phyloP scores from a whole-genome alignment of 1,284 basidiomycete species.

The Pseudozyma flocculosa region DNA sequence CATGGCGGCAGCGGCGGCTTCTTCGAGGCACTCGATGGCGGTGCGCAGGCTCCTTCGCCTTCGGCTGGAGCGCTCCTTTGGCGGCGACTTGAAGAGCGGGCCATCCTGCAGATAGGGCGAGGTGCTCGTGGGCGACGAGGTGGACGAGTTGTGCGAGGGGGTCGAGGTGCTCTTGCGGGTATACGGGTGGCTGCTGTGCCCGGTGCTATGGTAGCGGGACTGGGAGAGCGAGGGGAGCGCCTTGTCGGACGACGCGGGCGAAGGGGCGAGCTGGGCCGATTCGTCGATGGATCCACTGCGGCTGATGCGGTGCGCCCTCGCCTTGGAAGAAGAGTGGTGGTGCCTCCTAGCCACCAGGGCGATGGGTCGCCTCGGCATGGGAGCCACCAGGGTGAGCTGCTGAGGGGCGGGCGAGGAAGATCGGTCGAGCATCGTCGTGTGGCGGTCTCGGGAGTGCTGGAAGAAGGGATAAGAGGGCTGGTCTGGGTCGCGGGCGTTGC shows the following conservation, averaged over 20 bases:
- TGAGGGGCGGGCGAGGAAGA: constrained; percentile 1
- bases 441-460: neutral
- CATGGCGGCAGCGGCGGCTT: neutral
- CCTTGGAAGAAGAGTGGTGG: constrained; percentile 9
- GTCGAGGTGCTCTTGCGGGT: constrained; percentile 19
- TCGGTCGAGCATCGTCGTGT: neutral
- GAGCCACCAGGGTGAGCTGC: constrained; percentile 20
- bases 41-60: too few species aligned
- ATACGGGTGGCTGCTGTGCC: constrained; percentile 17
- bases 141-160: constrained; percentile 3
- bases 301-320: constrained; percentile 13
- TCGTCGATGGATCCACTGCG: constrained; percentile 2
- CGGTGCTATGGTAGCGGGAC: neutral
- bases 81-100: constrained; percentile 3
- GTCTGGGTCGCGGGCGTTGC: too few species aligned
- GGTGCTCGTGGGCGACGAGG: constrained; percentile 8
- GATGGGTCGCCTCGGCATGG: constrained; percentile 31
- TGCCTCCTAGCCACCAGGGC: constrained; percentile 27
- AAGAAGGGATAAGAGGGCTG: too few species aligned
- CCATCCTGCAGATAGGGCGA: constrained; percentile 3
- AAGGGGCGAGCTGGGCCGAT: constrained; percentile 1
- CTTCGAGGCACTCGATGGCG: too few species aligned
- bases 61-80: too few species aligned
- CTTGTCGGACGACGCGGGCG: neutral
- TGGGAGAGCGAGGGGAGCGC: neutral